Base-by-base conservation (phyloP, 768 basidiomycete genomes). In the Solioccasus polychromus region DNA sequence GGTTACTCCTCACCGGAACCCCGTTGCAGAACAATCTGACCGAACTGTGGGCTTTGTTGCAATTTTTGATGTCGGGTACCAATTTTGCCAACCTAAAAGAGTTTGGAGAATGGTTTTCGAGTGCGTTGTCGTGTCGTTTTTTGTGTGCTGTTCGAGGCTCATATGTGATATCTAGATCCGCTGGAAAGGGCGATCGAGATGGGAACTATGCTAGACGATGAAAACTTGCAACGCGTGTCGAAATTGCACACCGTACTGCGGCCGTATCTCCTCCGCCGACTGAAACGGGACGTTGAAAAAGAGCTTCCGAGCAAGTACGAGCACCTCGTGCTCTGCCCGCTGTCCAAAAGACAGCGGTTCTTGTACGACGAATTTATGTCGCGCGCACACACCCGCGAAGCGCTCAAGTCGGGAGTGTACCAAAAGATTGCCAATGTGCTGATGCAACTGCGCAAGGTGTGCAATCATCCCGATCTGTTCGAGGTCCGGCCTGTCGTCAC, bases 391-490 rank as follows among this genome's bases (percentile, higher is more conserved):
- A 96, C 92, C 3, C 78, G 79, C 23, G 81, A 85, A 51, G 90
- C 89, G 17, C 73, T 96, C 36, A 73, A 83, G 18, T 91, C 92
- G 2, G 94, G 93, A 4, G 75, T 88, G 3, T 91, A 91, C 58
- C 86, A 88, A 67, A 88, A 88, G 67, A 86, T 91, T 35, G 88
- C 88, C 56, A 99, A 99, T 62, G 83, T 95, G 45, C 78, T 98
- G 48, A 99, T 98, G 96, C 96, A 99, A 63, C 77, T 98, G 4
- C 85, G 96, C 44, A 97, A 98, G 71, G 91, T 95, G 34, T 92
- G 92, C 72, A 93, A 90, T 44, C 92, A 97, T 65, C 95, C 94
- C 0, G 87, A 93, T 66, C 73, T 93, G 9, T 94, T 95, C 61
- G 89, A 94, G 65, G 82, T 89, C 40, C 85, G 92, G 55, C 89